These are phyloP conservation scores for Annulohypoxylon nitens DNA, from an alignment of 495 filamentous ascomycete genomes.

Conservation along the genomic window DNA sequence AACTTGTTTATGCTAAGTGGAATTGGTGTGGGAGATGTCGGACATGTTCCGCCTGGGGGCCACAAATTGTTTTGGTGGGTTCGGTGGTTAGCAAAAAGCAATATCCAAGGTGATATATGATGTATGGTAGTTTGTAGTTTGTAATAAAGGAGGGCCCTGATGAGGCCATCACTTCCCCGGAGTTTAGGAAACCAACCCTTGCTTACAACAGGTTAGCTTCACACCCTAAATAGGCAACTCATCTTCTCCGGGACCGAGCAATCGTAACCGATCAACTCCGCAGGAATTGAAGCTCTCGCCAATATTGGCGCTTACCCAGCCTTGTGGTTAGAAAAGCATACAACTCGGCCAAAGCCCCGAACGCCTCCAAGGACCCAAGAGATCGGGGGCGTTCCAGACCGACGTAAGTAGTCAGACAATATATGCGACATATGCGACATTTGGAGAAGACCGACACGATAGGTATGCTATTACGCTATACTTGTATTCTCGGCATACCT, in stretches of 20 bases:
- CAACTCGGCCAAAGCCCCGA: background rate
- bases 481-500: background rate
- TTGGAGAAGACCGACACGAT: background rate
- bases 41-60: background rate
- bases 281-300: conserved; percentile 5
- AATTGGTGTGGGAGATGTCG: background rate
- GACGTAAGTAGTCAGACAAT: background rate
- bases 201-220: background rate
- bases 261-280: conserved; percentile 8
- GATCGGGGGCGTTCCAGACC: background rate
- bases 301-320: background rate
- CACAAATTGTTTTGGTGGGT: background rate
- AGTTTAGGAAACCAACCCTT: background rate
- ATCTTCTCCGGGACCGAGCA: background rate
- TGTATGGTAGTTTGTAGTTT: background rate
- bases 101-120: background rate
- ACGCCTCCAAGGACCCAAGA: background rate
- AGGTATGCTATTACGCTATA: background rate
- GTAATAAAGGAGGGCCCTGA: background rate
- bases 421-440: background rate
- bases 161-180: background rate
- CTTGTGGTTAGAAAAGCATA: background rate
- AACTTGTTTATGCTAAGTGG: background rate
- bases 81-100: background rate
- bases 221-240: background rate